Percentiles rank a stretch among this genome's conserved stretches.
These are phyloP conservation scores for Colletotrichum somersetense DNA, from an alignment of 2,329 filamentous ascomycete genomes.

Conservation along the genomic window DNA sequence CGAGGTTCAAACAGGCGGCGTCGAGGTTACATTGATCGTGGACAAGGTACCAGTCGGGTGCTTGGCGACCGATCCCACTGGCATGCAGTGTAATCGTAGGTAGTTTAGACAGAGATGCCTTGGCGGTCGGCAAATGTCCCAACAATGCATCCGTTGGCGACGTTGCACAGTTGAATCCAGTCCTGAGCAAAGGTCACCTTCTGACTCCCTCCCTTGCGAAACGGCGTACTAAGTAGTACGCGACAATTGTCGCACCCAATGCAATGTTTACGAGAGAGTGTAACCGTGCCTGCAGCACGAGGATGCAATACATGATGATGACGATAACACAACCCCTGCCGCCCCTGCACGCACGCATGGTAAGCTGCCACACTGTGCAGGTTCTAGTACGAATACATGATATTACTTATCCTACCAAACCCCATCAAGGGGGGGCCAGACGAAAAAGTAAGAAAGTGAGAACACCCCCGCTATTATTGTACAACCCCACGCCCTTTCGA, in stretches of 20 bases:
- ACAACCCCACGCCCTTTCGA: conserved; percentile 1
- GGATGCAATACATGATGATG: conserved; percentile 5
- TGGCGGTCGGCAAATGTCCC: neutral
- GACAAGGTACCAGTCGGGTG: conserved; percentile 17
- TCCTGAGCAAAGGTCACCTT: neutral
- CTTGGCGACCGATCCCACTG: neutral
- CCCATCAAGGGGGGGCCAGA: neutral
- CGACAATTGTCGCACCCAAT: neutral
- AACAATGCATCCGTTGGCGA: neutral
- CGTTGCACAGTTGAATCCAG: neutral
- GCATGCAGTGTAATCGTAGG: conserved; percentile 1
- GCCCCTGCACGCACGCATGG: neutral
- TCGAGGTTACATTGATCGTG: neutral
- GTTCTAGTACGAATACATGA: neutral
- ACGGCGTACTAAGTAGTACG: neutral
- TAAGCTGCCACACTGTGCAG: neutral
- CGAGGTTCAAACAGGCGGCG: neutral
- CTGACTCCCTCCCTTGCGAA: neutral
- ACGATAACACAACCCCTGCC: conserved; percentile 2
- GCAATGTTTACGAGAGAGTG: neutral
- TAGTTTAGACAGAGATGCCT: neutral
- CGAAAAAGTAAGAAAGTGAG: neutral
- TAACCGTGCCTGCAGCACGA: neutral
- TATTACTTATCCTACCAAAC: neutral
- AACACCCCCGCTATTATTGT: neutral